Evolutionary conservation across 2,329 filamentous ascomycete genomes (phyloP).

Genomic region (Diplodia corticola): DNA sequence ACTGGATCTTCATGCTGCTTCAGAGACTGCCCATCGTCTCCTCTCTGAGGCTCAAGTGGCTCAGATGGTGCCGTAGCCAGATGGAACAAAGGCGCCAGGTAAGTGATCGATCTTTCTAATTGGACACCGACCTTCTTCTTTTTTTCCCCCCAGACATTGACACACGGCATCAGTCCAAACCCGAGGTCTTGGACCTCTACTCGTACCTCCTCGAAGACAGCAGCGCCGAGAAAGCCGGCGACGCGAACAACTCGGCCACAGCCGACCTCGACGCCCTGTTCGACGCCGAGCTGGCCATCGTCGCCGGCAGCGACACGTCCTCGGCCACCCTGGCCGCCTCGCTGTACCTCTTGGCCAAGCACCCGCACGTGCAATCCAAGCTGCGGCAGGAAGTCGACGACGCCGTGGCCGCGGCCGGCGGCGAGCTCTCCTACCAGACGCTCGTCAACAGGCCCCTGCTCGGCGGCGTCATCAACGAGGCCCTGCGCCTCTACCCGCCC

Average conservation of each 20-base stretch:
- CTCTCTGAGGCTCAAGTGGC: neutral
- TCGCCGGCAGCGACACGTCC: slow-evolving; percentile 50
- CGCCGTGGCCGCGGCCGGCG: slow-evolving; percentile 38
- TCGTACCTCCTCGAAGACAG: slow-evolving; percentile 49
- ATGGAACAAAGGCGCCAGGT: neutral
- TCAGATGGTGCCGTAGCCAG: neutral
- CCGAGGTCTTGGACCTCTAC: slow-evolving; percentile 45
- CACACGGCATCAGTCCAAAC: slow-evolving; percentile 24
- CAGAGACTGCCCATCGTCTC: slow-evolving; percentile 30
- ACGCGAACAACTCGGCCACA: slow-evolving; percentile 44
- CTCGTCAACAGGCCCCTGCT: slow-evolving; percentile 37
- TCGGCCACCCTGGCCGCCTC: slow-evolving; percentile 45
- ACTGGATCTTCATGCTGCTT: slow-evolving; percentile 39
- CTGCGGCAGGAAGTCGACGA: slow-evolving; percentile 37
- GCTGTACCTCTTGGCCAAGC: slow-evolving; percentile 48
- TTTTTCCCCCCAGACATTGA: neutral
- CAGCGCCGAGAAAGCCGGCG: slow-evolving; percentile 44
- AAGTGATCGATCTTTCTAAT: too few species aligned
- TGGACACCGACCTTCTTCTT: too few species aligned
- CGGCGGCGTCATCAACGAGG: slow-evolving; percentile 44
- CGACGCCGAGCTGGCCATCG: slow-evolving; percentile 52
- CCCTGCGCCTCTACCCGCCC: slow-evolving; percentile 43
- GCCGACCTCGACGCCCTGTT: slow-evolving; percentile 49
- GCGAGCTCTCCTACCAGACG: slow-evolving; percentile 39
- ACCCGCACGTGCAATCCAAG: slow-evolving; percentile 37